Base-by-base conservation (phyloP, 768 basidiomycete genomes). In the Boletus speciosus region DNA sequence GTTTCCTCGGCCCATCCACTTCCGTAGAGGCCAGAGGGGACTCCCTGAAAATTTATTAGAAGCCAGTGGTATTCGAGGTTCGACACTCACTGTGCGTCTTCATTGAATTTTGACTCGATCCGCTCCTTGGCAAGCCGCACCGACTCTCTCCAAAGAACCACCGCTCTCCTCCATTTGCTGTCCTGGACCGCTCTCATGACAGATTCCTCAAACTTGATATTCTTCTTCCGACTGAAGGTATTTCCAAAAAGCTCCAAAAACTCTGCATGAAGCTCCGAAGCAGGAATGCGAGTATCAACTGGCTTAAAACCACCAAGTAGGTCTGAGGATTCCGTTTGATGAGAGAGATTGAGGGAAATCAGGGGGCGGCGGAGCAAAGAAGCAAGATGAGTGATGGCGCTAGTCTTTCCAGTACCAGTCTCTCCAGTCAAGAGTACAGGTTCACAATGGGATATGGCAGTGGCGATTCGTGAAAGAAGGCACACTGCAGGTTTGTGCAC, bases 321-420 rank as follows among this genome's bases (percentile, higher is more conserved):
- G 71, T 99, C 97, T 3, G 91, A 87, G 1, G 92, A 88, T 68
- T 98, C 96, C 1, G 95, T 97, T 69, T 99, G 97, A 64, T 95
- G 92, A 2, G 93, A 97, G 62, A 98, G 70, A 67, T 99, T 99
- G 53, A 99, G 80, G 1, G 94, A 92, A 51, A 93, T 81, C 34
- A 99, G 79, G 0, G 86, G 84, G 11, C 83, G 81, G 7, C 78
- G 80, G 29, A 97, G 79, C n/a, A 90, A 70, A 2, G 85, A 78
- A 11, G 97, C 88, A 31, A 98, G 78, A 63, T 97, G 85, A 3
- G 93, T 90, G 15, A 99, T 82, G 19, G 85, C 81, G 49, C 94
- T 95, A 0, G 97, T 99, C 72, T 99, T 99, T 14, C 97, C 97
- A 1, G 97, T 99, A n/a, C 97, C 97, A 2, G 97, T 99, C 75